Percentiles rank a stretch among this genome's conserved stretches.
phyloP scores from a whole-genome alignment of 768 basidiomycete genomes.

The Lactifluus pinguis region DNA sequence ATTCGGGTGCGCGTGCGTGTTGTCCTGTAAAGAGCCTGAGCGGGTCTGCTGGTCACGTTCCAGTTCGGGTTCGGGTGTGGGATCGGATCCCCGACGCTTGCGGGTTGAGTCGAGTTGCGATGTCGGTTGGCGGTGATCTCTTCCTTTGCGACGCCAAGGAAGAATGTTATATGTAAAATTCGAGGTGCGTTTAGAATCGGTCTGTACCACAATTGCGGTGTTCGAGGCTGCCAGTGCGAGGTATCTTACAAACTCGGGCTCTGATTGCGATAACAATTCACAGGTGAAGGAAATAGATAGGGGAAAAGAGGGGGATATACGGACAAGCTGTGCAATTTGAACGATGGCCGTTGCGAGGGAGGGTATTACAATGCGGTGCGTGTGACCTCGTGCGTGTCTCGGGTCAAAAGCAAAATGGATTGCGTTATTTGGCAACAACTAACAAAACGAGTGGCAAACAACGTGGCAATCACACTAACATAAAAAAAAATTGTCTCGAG shows the following conservation, averaged over 20 bases:
- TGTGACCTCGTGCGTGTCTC: background rate
- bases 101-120: background rate
- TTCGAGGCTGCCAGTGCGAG: constrained; percentile 1
- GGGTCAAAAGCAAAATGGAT: background rate
- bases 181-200: background rate
- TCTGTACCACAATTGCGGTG: background rate
- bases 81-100: background rate
- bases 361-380: constrained; percentile 2
- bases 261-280: background rate
- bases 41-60: background rate
- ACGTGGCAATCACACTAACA: background rate
- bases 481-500: background rate
- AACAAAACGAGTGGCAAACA: constrained; percentile 3
- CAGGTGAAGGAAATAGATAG: background rate
- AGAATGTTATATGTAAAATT: background rate
- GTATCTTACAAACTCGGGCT: background rate
- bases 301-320: background rate
- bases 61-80: background rate
- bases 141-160: constrained; percentile 3
- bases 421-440: constrained; percentile 5
- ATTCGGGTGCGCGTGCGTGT: background rate
- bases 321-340: background rate
- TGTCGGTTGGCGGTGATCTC: background rate
- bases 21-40: background rate
- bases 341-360: background rate